A percentile compares a stretch with the other conserved stretches of the same genome.
These are phyloP conservation scores for Amphibolis antarctica DNA, from an alignment of 106 monocot species.

Conservation along the genomic window DNA sequence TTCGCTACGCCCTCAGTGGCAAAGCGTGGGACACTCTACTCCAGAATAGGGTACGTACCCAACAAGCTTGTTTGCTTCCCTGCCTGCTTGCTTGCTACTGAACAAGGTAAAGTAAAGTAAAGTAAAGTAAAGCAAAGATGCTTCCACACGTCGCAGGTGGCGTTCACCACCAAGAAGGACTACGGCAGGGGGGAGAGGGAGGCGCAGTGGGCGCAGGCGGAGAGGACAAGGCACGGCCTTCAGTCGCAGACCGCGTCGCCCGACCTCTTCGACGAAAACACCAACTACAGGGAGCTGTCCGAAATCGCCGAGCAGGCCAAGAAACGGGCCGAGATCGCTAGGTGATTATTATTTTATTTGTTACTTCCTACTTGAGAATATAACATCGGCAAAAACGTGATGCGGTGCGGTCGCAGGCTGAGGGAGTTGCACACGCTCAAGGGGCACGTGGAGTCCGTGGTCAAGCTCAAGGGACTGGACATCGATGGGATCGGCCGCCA, in stretches of 20 bases:
- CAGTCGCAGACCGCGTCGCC: neutral
- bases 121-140: neutral
- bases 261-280: neutral
- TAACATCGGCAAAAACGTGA: no score
- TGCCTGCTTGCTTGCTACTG: no score
- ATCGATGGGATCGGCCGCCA: no score
- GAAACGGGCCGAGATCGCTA: slow-evolving; percentile 5
- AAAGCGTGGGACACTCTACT: slow-evolving; percentile 26
- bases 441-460: no score
- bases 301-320: slow-evolving; percentile 11
- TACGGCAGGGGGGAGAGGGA: slow-evolving; percentile 26
- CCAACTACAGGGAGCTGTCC: neutral
- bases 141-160: slow-evolving; percentile 2
- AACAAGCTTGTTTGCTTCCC: neutral
- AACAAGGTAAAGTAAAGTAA: neutral
- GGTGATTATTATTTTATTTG: neutral
- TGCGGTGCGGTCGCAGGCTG: no score
- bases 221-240: slow-evolving; percentile 23
- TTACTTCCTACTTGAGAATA: no score
- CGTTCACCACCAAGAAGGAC: slow-evolving; percentile 26
- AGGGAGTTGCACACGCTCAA: no score
- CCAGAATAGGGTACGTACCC: slow-evolving; percentile 17
- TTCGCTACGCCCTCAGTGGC: slow-evolving; percentile 23
- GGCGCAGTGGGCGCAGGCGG: slow-evolving; percentile 22
- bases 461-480: no score